Evolutionary conservation across 2,329 filamentous ascomycete genomes (phyloP).

Genomic region (Tolypocladium nubicola): DNA sequence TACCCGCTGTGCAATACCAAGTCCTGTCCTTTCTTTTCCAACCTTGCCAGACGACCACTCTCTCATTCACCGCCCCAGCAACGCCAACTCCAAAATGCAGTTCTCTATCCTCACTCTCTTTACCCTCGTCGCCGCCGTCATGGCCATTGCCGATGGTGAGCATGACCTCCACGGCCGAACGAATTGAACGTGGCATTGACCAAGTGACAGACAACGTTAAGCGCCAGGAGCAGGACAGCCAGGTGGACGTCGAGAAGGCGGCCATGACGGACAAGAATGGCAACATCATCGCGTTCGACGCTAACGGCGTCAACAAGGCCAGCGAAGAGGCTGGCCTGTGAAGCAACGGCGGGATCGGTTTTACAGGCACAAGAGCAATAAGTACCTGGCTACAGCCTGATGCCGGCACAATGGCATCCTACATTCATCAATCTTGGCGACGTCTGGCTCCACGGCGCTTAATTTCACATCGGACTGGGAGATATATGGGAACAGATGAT

Average conservation of each 20-base stretch:
- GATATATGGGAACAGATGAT: not conserved
- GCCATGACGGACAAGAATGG: constrained; percentile 37
- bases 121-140: constrained; percentile 33
- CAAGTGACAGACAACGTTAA: not conserved
- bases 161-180: not conserved
- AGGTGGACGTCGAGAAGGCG: constrained; percentile 19
- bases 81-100: constrained; percentile 30
- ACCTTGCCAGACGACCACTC: not conserved
- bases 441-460: not conserved
- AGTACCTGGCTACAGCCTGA: not conserved
- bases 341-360: constrained; percentile 1
- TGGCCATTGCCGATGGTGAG: constrained; percentile 26
- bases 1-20: not conserved
- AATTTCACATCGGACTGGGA: not conserved
- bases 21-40: not conserved
- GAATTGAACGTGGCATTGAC: not conserved
- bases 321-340: constrained; percentile 25
- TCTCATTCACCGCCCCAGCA: not conserved
- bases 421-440: not conserved
- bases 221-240: constrained; percentile 1
- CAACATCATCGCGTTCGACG: constrained; percentile 33
- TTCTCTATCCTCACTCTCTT: constrained; percentile 36
- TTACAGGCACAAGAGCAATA: not conserved
- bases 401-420: not conserved
- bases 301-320: constrained; percentile 30